Conservation (phyloP, 306 rosid genomes). For the Vigna hirtella region DNA sequence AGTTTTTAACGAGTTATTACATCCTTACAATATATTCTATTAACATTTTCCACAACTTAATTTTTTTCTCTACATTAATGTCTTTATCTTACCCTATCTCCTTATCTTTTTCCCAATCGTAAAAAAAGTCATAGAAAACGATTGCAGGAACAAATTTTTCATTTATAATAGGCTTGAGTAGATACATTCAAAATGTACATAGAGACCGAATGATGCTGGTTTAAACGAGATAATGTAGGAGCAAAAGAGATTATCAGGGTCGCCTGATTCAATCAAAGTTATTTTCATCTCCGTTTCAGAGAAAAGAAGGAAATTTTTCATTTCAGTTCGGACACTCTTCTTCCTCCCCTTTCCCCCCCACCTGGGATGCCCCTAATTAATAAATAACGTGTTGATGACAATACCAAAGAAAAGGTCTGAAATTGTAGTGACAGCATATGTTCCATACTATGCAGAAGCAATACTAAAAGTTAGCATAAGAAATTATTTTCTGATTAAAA, state of each 20-base stretch:
- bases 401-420: neutral
- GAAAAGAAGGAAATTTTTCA: neutral
- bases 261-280: constrained; percentile 12
- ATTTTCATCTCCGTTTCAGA: constrained; percentile 8
- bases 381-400: constrained; percentile 29
- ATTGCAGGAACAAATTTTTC: neutral
- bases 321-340: constrained; percentile 19
- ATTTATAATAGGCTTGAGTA: constrained; percentile 23
- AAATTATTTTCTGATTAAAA: constrained; percentile 4
- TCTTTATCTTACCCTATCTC: neutral
- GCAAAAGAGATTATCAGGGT: constrained; percentile 18
- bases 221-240: constrained; percentile 17
- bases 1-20: neutral
- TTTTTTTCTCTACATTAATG: neutral
- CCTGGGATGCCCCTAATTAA: neutral
- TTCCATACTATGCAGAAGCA: constrained; percentile 15
- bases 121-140: neutral
- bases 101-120: neutral
- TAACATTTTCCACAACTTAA: neutral
- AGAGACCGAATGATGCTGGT: neutral
- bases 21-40: neutral
- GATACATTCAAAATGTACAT: constrained; percentile 10
- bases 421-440: constrained; percentile 22
- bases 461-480: constrained; percentile 25
- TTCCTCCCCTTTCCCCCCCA: neutral